phyloP scores from a whole-genome alignment of 2,329 filamentous ascomycete genomes.

The Exophiala calicioides region DNA sequence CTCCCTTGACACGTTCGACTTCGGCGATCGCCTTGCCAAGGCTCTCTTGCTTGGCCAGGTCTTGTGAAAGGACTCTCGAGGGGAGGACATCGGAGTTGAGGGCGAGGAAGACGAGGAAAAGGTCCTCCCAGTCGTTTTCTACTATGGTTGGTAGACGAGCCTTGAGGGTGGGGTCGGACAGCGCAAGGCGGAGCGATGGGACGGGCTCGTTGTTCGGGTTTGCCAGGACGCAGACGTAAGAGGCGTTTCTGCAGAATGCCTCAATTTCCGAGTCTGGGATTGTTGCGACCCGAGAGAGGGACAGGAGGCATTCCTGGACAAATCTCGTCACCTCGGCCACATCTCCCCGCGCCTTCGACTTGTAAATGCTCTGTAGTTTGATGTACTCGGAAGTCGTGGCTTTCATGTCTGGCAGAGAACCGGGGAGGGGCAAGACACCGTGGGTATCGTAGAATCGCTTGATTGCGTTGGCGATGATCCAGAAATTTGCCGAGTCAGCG shows the following conservation, averaged over 20 bases:
- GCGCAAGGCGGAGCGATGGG: conserved; percentile 22
- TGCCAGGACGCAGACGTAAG: conserved; percentile 85
- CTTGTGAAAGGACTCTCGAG: conserved; percentile 32
- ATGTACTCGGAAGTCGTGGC: conserved; percentile 89
- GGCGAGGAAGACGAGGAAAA: conserved; percentile 70
- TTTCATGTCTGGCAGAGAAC: conserved; percentile 95
- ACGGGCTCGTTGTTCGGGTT: conserved; percentile 50
- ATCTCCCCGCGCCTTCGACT: conserved; percentile 78
- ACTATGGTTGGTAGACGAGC: conserved; percentile 30
- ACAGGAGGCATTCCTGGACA: conserved; percentile 59
- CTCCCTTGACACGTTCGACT: conserved; percentile 73
- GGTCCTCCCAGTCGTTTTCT: conserved; percentile 54
- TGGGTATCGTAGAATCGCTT: conserved; percentile 74
- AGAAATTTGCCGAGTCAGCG: conserved; percentile 67
- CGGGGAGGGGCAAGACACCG: conserved; percentile 75
- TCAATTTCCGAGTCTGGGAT: conserved; percentile 77
- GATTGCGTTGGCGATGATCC: conserved; percentile 82
- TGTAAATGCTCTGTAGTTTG: conserved; percentile 88
- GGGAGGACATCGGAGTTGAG: conserved; percentile 47
- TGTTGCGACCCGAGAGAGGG: conserved; percentile 44
- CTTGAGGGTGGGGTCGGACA: conserved; percentile 19
- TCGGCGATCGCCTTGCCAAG: conserved; percentile 61
- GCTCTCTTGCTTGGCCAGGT: conserved; percentile 48
- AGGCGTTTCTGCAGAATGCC: conserved; percentile 91
- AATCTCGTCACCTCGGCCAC: conserved; percentile 69